Base-by-base conservation (phyloP, 2,329 filamentous ascomycete species). In the Rhynchosporium graminicola region DNA sequence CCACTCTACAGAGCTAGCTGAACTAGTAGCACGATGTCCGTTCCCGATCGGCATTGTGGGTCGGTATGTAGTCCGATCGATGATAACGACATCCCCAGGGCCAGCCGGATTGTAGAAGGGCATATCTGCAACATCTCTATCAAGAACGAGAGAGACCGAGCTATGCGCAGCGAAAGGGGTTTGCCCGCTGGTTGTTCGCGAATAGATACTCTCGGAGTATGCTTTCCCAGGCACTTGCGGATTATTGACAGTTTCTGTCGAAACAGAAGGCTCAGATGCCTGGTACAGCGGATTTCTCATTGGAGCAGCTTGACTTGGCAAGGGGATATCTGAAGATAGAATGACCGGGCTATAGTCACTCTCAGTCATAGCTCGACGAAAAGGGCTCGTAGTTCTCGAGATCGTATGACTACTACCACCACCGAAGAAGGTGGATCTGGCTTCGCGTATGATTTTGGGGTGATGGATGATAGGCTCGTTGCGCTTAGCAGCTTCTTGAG, bases 331-430 rank as follows among this genome's bases (percentile, higher is more conserved):
- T 3, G 57, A 31, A 48, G 43, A 54, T 15, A 63, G 7, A 29
- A 56, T 45, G 7, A 59, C 50, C 5, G 62, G 48, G 31, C 61
- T 64, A 42, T 63, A 60, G 36, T 69, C 66, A 40, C 59, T 60
- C 54, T 70, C 66, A 4, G 68, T 67, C 38, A 87, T 69, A 2
- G 80, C 80, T 31, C 80, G 80, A 3, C 83, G 80, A 66, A 82
- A 87, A 0, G 83, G 83, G 59, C 83, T 87, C 31, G 78, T 75
- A 0, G 82, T 81, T 33, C 82, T 78, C 63, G 85, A 84, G 0
- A 84, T 73, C 63, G 83, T 80, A 15, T 77, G 78, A 1, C 77
- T 74, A 2, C 80, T 80, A 2, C 80, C 80, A 50, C 82, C 85
- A 1, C 78, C 80, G 66, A 83, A 83, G 66, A 83, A 82, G 0